Evolutionary conservation across 495 filamentous ascomycete species (phyloP).

Genomic region (Talaromyces nanjingensis): DNA sequence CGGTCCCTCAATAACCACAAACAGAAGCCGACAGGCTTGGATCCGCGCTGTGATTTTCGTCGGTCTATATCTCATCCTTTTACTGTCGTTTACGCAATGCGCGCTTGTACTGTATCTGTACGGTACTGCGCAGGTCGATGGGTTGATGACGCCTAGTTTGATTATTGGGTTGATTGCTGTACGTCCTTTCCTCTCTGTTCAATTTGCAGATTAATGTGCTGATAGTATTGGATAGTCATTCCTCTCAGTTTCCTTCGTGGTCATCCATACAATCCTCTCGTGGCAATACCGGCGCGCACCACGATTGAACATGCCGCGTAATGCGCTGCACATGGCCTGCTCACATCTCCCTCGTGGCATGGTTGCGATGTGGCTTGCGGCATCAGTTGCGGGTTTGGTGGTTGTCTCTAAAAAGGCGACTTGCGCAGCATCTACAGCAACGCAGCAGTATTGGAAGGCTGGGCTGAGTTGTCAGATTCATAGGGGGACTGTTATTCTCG

Average conservation of each 20-base stretch:
- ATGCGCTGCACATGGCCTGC: conserved; percentile 28
- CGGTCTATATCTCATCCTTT: conserved; percentile 31
- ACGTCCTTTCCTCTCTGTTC: conserved; percentile 11
- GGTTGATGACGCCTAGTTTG: conserved; percentile 37
- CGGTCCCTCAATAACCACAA: not conserved
- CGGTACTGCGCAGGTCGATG: conserved; percentile 28
- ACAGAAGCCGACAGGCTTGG: conserved; percentile 16
- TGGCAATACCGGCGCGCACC: conserved; percentile 38
- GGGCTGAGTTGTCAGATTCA: conserved; percentile 38
- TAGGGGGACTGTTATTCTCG: conserved; percentile 28
- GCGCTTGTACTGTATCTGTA: conserved; percentile 35
- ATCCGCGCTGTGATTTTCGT: conserved; percentile 36
- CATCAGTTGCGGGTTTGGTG: conserved; percentile 35
- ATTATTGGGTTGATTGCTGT: conserved; percentile 33
- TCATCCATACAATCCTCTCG: conserved; percentile 36
- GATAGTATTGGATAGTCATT: conserved; percentile 24
- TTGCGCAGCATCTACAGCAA: conserved; percentile 25
- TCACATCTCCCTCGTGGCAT: conserved; percentile 32
- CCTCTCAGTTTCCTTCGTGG: conserved; percentile 30
- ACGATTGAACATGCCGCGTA: conserved; percentile 30
- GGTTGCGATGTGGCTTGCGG: conserved; percentile 34
- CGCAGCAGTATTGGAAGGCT: conserved; percentile 29
- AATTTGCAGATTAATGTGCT: not conserved
- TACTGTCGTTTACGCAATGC: conserved; percentile 32
- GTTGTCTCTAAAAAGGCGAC: conserved; percentile 32